Percentiles rank a stretch among this genome's conserved stretches.
Evolutionary conservation across 2,329 filamentous ascomycete genomes (phyloP).

Genomic region (Cladosporium colombiae): DNA sequence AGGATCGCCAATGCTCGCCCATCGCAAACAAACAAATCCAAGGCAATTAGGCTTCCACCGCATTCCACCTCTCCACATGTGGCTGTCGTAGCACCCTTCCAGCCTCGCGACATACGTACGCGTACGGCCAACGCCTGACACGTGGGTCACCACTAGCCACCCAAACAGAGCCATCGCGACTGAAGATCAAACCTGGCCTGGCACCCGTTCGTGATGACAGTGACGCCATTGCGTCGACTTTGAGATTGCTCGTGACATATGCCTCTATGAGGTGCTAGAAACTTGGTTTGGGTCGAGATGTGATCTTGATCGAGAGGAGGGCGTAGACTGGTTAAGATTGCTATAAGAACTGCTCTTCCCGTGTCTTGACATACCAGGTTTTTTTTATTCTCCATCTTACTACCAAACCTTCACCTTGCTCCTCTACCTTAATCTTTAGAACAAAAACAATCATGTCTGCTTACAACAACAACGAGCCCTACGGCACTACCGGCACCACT

Average conservation of each 20-base stretch:
- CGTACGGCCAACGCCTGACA: slow-evolving; percentile 5
- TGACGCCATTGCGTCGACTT: slow-evolving; percentile 11
- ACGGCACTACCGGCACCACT: slow-evolving; percentile 2
- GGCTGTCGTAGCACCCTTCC: slow-evolving; percentile 8
- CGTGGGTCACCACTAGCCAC: slow-evolving; percentile 4
- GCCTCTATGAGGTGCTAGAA: neutral
- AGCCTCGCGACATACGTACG: slow-evolving; percentile 3
- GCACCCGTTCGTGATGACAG: neutral
- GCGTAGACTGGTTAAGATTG: neutral
- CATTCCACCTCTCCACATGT: neutral
- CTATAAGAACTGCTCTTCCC: slow-evolving; percentile 6
- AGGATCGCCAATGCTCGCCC: slow-evolving; percentile 9
- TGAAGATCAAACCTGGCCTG: slow-evolving; percentile 11
- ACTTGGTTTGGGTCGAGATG: slow-evolving; percentile 6
- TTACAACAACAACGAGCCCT: slow-evolving; percentile 18
- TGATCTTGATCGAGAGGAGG: neutral
- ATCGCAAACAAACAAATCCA: slow-evolving; percentile 12
- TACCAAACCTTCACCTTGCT: neutral
- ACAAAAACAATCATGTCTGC: slow-evolving; percentile 14
- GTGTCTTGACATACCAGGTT: neutral
- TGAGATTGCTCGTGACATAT: slow-evolving; percentile 14
- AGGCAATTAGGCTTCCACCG: slow-evolving; percentile 6
- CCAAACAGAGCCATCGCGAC: neutral
- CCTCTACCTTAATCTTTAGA: neutral
- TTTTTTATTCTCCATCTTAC: slow-evolving; percentile 8